Conservation (phyloP, 345 rosid species). For the Salix purpurea region DNA sequence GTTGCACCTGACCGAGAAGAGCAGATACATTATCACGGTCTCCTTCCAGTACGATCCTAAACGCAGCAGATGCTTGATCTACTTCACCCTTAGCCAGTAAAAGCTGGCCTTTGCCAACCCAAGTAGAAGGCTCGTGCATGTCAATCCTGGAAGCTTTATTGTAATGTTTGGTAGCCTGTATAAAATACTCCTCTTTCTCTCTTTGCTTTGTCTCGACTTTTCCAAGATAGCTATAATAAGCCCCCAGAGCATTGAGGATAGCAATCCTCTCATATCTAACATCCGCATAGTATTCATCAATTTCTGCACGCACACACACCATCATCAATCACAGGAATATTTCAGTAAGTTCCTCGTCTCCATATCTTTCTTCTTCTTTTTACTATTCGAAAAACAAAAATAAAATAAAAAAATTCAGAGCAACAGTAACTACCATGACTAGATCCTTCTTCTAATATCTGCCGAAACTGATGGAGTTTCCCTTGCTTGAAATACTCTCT, state of each 20-base stretch:
- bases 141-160: slow-evolving; percentile 93
- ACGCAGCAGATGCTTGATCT: slow-evolving; percentile 86
- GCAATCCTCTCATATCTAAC: slow-evolving; percentile 96
- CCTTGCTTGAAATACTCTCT: slow-evolving; percentile 98
- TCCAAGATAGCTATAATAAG: slow-evolving; percentile 87
- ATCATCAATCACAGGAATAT: background rate
- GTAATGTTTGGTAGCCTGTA: slow-evolving; percentile 77
- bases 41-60: slow-evolving; percentile 76
- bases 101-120: slow-evolving; percentile 99
- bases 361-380: too few relatives aligned
- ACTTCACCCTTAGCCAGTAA: slow-evolving; percentile 91
- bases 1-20: slow-evolving; percentile 87
- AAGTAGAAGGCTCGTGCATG: slow-evolving; percentile 97
- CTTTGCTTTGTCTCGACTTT: slow-evolving; percentile 80
- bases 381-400: too few relatives aligned
- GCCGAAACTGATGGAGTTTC: slow-evolving; percentile 82
- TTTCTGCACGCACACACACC: slow-evolving; percentile 50
- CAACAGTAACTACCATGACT: slow-evolving; percentile 56
- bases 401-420: background rate
- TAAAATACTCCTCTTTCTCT: slow-evolving; percentile 90
- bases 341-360: background rate
- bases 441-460: slow-evolving; percentile 94
- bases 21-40: slow-evolving; percentile 83
- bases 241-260: slow-evolving; percentile 87
- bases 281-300: slow-evolving; percentile 96